phyloP scores from a whole-genome alignment of 495 filamentous ascomycete genomes.

The Sphaerosporella brunnea region DNA sequence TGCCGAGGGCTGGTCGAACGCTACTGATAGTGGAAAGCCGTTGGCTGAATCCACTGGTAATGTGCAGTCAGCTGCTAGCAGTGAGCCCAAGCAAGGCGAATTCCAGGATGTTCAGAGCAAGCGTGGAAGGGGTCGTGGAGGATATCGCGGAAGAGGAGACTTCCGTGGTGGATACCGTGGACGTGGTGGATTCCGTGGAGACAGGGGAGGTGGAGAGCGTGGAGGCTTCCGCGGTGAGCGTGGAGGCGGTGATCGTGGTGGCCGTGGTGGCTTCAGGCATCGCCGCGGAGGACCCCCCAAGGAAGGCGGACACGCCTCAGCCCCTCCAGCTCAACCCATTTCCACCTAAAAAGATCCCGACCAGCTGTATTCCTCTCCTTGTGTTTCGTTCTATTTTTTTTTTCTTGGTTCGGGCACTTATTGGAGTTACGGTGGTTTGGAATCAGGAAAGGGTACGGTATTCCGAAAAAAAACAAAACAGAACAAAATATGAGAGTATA shows the following conservation, averaged over 20 bases:
- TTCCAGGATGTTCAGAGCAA: constrained; percentile 21
- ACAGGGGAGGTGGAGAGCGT: constrained; percentile 9
- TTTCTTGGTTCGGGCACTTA: background rate
- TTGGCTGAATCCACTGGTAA: constrained; percentile 6
- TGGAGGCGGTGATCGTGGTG: no score
- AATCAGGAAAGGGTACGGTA: constrained; percentile 7
- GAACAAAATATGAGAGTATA: constrained; percentile 10
- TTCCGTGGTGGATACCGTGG: constrained; percentile 16
- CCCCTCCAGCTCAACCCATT: background rate
- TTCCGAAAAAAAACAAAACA: constrained; percentile 7
- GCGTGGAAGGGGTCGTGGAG: constrained; percentile 10
- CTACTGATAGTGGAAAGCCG: constrained; percentile 16
- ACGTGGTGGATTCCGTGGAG: constrained; percentile 5
- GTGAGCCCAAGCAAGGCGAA: constrained; percentile 12
- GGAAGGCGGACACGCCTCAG: constrained; percentile 13
- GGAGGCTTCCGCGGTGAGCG: constrained; percentile 9
- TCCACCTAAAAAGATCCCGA: constrained; percentile 1
- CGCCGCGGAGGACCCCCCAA: no score
- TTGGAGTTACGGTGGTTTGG: constrained; percentile 17
- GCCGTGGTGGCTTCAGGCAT: no score
- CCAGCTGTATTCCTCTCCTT: constrained; percentile 2
- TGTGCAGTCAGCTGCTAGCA: background rate
- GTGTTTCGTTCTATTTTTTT: background rate
- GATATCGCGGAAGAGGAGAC: constrained; percentile 11
- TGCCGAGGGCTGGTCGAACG: no score